Conservation (phyloP, 1,284 basidiomycete species). For the Cronartium quercuum region DNA sequence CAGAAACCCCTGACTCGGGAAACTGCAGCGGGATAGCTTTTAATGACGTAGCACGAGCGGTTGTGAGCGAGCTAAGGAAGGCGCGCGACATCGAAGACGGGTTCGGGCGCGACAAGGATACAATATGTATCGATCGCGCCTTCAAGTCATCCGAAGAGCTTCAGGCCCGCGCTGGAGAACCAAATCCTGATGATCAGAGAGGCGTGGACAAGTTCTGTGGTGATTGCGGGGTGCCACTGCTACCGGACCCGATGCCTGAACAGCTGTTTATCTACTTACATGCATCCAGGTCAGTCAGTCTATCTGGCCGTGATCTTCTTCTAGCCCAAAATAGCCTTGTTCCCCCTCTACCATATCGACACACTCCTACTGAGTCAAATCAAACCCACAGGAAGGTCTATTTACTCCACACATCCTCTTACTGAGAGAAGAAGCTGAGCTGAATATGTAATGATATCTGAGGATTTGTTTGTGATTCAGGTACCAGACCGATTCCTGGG, state of each 20-base stretch:
- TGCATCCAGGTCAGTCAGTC: slow-evolving; percentile 61
- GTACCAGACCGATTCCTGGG: slow-evolving; percentile 36
- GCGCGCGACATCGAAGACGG: slow-evolving; percentile 38
- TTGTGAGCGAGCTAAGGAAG: slow-evolving; percentile 31
- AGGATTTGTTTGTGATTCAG: neutral
- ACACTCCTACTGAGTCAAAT: neutral
- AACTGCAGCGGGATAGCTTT: slow-evolving; percentile 34
- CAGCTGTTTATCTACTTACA: slow-evolving; percentile 89
- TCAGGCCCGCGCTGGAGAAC: neutral
- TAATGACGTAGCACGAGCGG: slow-evolving; percentile 19
- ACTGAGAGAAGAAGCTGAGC: neutral
- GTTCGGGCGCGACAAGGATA: slow-evolving; percentile 29
- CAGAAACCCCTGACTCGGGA: slow-evolving; percentile 27
- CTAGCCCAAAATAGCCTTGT: too few relatives aligned
- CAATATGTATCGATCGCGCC: slow-evolving; percentile 21
- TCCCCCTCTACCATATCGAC: neutral
- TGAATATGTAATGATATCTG: neutral
- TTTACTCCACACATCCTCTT: neutral
- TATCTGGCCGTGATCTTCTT: neutral
- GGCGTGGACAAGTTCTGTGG: slow-evolving; percentile 58
- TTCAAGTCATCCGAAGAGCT: slow-evolving; percentile 26
- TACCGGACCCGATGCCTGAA: slow-evolving; percentile 83
- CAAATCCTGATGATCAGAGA: neutral
- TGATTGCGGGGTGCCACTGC: slow-evolving; percentile 79
- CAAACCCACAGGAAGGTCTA: too few relatives aligned